Evolutionary conservation across 164 flowering plant species (phyloP), one percentile per base, ranked within the genome.

Genomic region (Brasenia schreberi): DNA sequence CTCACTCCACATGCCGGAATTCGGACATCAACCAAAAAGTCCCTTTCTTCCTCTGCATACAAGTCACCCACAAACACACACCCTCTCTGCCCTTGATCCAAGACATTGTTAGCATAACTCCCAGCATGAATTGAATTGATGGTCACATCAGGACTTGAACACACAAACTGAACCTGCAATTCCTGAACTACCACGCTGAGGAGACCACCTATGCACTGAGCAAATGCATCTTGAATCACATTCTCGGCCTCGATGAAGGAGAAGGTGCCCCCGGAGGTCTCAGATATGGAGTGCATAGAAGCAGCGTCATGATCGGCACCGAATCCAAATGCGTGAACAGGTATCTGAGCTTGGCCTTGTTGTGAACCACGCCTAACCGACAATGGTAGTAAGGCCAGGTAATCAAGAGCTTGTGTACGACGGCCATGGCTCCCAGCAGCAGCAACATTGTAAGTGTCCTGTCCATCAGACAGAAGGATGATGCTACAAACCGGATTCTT

Each of bases 141-240:
- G 9, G 39, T 70, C 68, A 85, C 52, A 19, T 66, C 66, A 16
- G 91, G 87, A 66, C 82, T 75, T 19, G 74, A 69, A 68, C 92
- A 86, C 64, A 82, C 87, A 11, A 94, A 49, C 43, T 61, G 68
- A 11, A 94, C 84, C 62, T 56, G 74, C 19, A 87, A 76, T 58
- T 87, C 92, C 73, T 89, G 97, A 33, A 81, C 84, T 33, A 90
- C 97, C 18, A 93, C 97, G 68, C 96, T 93, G 9, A 93, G 74
- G 5, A 93, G 85, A 43, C 98, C 98, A 19, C 98, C 98, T 64
- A 93, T 90, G 73, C 98, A 93, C 73, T 89, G 97, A 17, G 98
- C 98, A 79, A 93, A 93, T 11, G 98, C 98, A 71, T 93, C 98
- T 75, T 93, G 98, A 69, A 93, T 89, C 60, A 84, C 90, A 73